Conservation (phyloP, 108 stramenopile genomes). For the Skeletonema menzelii region DNA sequence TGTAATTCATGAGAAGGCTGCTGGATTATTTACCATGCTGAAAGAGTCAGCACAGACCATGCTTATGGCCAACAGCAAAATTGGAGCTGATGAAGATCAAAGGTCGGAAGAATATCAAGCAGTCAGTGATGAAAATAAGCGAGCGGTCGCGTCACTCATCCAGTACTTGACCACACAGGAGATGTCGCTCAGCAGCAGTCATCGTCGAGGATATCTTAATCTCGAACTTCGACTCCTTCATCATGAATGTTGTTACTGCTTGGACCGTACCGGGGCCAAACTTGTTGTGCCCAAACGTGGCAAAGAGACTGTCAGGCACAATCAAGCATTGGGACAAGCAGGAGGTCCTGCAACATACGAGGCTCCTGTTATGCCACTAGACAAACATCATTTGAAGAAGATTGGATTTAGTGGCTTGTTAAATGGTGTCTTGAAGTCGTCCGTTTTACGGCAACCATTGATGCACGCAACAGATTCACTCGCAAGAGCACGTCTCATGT, state of each 20-base stretch:
- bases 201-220: constrained; percentile 81
- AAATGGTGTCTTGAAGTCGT: constrained; percentile 73
- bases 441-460: constrained; percentile 79
- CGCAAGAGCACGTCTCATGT: constrained; percentile 86
- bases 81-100: constrained; percentile 13
- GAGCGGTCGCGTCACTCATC: constrained; percentile 57
- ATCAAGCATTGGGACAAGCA: constrained; percentile 45
- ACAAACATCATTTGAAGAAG: constrained; percentile 62
- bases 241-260: constrained; percentile 74
- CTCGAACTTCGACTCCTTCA: constrained; percentile 80
- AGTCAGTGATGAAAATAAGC: constrained; percentile 59
- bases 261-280: constrained; percentile 46
- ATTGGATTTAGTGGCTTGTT: constrained; percentile 66
- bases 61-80: constrained; percentile 37
- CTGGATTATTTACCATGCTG: constrained; percentile 73
- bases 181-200: constrained; percentile 67
- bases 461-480: constrained; percentile 86
- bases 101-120: constrained; percentile 37
- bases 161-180: constrained; percentile 85
- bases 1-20: constrained; percentile 86
- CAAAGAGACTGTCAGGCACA: constrained; percentile 11
- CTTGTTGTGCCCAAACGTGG: constrained; percentile 24
- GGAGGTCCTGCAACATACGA: constrained; percentile 71
- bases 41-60: constrained; percentile 72
- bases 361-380: constrained; percentile 71